Conservation (phyloP, 495 filamentous ascomycete species). For the Hypoxylon lienhwacheense region DNA sequence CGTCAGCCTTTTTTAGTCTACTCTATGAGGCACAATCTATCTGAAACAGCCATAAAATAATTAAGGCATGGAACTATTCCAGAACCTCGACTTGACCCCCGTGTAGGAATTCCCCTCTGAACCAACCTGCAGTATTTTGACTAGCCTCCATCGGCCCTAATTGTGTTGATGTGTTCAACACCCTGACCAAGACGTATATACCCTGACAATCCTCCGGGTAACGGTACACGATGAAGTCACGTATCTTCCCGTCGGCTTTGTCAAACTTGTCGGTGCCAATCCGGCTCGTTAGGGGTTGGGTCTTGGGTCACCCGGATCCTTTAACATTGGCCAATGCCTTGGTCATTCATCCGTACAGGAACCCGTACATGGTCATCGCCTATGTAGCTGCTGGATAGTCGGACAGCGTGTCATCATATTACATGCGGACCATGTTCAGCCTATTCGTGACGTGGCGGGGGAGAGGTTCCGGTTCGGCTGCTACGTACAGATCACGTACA, state of each 20-base stretch:
- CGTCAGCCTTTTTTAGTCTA: too few relatives aligned
- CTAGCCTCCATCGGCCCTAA: slow-evolving; percentile 8
- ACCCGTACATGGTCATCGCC: too few relatives aligned
- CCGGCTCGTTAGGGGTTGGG: neutral
- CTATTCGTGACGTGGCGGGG: slow-evolving; percentile 12
- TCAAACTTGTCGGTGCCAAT: neutral
- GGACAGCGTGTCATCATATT: neutral
- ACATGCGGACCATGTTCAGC: slow-evolving; percentile 7
- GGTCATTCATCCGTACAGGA: neutral
- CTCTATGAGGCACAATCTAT: neutral
- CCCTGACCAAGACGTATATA: neutral
- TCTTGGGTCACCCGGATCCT: neutral
- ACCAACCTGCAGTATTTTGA: slow-evolving; percentile 1
- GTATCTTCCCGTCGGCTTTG: too few relatives aligned
- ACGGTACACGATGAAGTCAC: neutral
- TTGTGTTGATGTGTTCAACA: neutral
- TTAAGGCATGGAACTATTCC: slow-evolving; percentile 2
- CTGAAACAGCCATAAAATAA: slow-evolving; percentile 4
- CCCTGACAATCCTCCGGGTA: neutral
- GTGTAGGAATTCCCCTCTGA: slow-evolving; percentile 3
- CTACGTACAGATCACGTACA: slow-evolving; percentile 19
- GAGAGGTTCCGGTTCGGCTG: slow-evolving; percentile 2
- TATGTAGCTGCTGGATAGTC: neutral
- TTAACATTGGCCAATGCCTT: slow-evolving; percentile 3
- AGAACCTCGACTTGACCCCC: neutral